Base-by-base conservation (phyloP, 163 green algal species). In the Prototheca wickerhamii region DNA sequence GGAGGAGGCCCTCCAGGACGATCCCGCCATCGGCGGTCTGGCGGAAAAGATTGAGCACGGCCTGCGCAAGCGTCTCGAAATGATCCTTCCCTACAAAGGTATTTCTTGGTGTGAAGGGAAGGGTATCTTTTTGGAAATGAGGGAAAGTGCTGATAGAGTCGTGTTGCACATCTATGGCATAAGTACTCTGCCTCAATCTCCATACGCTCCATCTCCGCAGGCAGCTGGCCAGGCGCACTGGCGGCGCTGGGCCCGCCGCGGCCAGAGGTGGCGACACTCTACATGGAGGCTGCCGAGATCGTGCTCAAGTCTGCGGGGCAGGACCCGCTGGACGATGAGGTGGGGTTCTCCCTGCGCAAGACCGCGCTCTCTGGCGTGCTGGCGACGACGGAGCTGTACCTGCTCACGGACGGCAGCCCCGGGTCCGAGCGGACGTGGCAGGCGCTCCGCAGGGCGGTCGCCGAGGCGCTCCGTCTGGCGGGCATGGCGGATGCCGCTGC, bases 331-430 rank as follows among this genome's bases (percentile, higher is more conserved):
- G 46, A 54, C 23, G n/a, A n/a, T n/a, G n/a, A n/a, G n/a, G n/a
- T n/a, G n/a, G n/a, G n/a, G n/a, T n/a, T n/a, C n/a, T n/a, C n/a
- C n/a, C n/a, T n/a, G n/a, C n/a, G n/a, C n/a, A n/a, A n/a, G n/a
- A 74, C 72, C 0, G 28, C 77, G 34, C 52, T 91, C 37, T 67
- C 70, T 0, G 72, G 71, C 0, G 71, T 87, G 3, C 94, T 91
- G 50, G 68, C 72, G 3, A 69, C 74, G 21, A 86, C 77, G 35
- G 87, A 92, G 70, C 67, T 94, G 1, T 93, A 84, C 71, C 90
- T 94, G 83, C 68, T 95, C 4, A 91, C 69, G 4, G 71, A 78
- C 51, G 32, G 10, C 51, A 63, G 49, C 1, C 59, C 66, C 8
- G 65, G 57, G 46, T 7, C 5, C 7, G 26, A 21, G 34, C 82